Evolutionary conservation across 2,329 filamentous ascomycete species (phyloP).

Genomic region (Lecanosticta acicola): DNA sequence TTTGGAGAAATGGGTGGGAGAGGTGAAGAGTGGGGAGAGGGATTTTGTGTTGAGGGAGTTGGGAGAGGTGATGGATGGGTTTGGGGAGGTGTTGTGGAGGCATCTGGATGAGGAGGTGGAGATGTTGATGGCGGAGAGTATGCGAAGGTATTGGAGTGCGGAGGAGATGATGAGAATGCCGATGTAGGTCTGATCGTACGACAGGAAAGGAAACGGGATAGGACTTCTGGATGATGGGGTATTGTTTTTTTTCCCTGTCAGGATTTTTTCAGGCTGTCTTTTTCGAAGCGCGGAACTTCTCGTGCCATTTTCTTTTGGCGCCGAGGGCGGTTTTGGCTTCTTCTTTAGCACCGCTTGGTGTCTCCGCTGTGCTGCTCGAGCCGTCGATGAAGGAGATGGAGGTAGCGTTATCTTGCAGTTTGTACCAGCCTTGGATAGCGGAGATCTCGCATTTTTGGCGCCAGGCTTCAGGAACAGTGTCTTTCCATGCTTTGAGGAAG

Average conservation of each 20-base stretch:
- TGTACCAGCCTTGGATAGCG: conserved; percentile 24
- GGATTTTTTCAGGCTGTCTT: conserved; percentile 15
- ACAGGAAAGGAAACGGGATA: no score
- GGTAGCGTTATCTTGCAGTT: conserved; percentile 16
- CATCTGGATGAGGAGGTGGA: conserved; percentile 82
- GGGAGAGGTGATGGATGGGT: conserved; percentile 57
- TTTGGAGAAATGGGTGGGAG: conserved; percentile 30
- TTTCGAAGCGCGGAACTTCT: conserved; percentile 34
- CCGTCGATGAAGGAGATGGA: conserved; percentile 19
- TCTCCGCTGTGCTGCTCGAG: conserved; percentile 1
- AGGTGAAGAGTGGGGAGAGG: conserved; percentile 52
- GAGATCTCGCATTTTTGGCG: conserved; percentile 24
- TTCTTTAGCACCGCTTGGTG: conserved; percentile 4
- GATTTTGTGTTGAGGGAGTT: conserved; percentile 42
- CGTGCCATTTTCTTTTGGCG: conserved; percentile 36
- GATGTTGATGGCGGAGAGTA: conserved; percentile 75
- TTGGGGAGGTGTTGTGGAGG: conserved; percentile 71
- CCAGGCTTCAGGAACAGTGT: conserved; percentile 32
- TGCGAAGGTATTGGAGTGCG: conserved; percentile 73
- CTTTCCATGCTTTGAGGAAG: conserved; percentile 37
- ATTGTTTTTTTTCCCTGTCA: background rate
- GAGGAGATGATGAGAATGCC: conserved; percentile 68
- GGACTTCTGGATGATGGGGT: no score
- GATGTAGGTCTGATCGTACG: no score
- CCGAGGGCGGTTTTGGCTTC: conserved; percentile 23